Base-by-base conservation (phyloP, 2,329 filamentous ascomycete genomes). In the Fusarium dimerum region DNA sequence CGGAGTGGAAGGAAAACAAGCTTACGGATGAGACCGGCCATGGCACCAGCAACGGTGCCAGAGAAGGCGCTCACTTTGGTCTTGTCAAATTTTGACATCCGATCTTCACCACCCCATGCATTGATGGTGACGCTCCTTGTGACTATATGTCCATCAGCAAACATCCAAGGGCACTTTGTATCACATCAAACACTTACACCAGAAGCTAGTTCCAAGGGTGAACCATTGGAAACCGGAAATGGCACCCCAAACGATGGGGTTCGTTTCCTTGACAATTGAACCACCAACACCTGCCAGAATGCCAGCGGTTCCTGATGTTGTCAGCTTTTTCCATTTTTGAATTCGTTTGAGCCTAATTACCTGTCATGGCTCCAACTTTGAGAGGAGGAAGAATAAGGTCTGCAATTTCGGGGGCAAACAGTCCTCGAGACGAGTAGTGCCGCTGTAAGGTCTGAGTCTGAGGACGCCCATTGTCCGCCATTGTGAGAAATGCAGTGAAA, bases 181-280 rank as follows among this genome's bases (percentile, higher is more conserved):
- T 5, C 18, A 52, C 26, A 26, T 47, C 36, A 34, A 20, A 2
- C 40, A 72, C 83, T 66, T 76, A 86, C 88, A 86, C 79, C 86
- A 93, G 68, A 87, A 97, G 15, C 84, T 88, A 43, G 82, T 84
- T 36, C 90, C 90, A 39, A 95, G 79, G 40, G 83, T 80, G 71
- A 90, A 90, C 83, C 90, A 96, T 73, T 96, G 91, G 40, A 90
- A 76, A 16, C 90, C 88, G 18, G 87, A 86, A 38, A 86, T 80
- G 12, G 87, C 62, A 1, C 90, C 87, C 72, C 91, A 93, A 7
- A 93, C 72, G 3, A 84, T 79, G 5, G 89, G 86, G 13, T 81
- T 83, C 18, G 77, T 79, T 16, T 87, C 87, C 52, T 85, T 81
- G 44, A 92, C 71, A 43, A 95, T 87, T 29, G 90, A 92, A 36